Percentiles rank a stretch among this genome's conserved stretches.
Evolutionary conservation across 225 moss, liverwort and hornwort genomes (phyloP).

Genomic region (Lunularia cruciata): DNA sequence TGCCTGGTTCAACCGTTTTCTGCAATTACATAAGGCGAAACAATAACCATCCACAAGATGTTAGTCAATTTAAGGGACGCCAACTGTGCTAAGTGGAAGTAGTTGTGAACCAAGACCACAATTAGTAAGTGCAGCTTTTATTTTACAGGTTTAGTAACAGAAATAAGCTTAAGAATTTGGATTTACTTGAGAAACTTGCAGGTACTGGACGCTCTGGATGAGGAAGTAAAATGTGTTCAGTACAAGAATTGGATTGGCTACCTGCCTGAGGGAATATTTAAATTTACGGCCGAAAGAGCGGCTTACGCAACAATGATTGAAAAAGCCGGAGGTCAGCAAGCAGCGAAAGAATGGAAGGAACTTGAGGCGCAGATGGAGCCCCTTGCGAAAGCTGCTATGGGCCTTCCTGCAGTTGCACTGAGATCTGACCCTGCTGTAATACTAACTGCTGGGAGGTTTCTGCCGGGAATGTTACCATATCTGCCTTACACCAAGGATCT

Average conservation of each 20-base stretch:
- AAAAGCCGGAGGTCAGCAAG: constrained; percentile 59
- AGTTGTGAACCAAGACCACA: too few species aligned
- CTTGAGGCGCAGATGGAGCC: constrained; percentile 70
- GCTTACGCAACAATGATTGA: constrained; percentile 69
- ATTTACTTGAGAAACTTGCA: constrained; percentile 20
- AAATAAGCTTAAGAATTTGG: too few species aligned
- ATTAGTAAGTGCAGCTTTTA: too few species aligned
- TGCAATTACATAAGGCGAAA: too few species aligned
- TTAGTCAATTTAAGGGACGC: too few species aligned
- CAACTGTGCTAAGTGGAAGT: too few species aligned
- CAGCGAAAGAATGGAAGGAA: constrained; percentile 71
- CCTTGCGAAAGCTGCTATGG: constrained; percentile 65
- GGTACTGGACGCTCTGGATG: constrained; percentile 74
- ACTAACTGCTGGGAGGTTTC: constrained; percentile 70
- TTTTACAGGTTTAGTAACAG: too few species aligned
- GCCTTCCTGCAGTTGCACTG: constrained; percentile 76
- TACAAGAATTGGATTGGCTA: constrained; percentile 83
- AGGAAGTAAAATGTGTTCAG: constrained; percentile 71
- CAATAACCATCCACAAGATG: too few species aligned
- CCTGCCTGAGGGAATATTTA: constrained; percentile 69
- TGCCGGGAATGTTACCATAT: constrained; percentile 63
- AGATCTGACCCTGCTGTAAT: constrained; percentile 67
- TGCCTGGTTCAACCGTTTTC: too few species aligned
- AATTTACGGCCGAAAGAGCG: constrained; percentile 60
- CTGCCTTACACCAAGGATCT: constrained; percentile 60